Evolutionary conservation across 352 stramenopile genomes (phyloP).

Genomic region (Globisporangium ultimum): DNA sequence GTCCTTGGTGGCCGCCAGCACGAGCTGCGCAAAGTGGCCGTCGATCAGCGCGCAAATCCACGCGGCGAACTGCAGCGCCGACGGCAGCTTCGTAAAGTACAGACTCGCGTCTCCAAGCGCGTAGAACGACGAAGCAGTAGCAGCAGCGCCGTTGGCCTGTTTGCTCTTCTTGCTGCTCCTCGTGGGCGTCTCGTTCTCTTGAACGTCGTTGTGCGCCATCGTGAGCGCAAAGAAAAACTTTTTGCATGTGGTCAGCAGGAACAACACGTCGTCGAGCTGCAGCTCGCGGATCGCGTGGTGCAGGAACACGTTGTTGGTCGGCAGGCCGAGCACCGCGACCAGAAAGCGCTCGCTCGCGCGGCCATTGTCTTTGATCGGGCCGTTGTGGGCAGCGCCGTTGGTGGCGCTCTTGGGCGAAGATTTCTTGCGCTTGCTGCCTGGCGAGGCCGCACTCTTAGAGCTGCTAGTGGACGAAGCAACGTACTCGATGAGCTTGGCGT

Average conservation of each 20-base stretch:
- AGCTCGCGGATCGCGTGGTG: slow-evolving; percentile 71
- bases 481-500: slow-evolving; percentile 32
- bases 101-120: slow-evolving; percentile 19
- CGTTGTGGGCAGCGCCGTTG: too few relatives aligned
- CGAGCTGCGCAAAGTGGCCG: slow-evolving; percentile 61
- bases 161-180: slow-evolving; percentile 8
- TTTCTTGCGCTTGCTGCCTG: slow-evolving; percentile 29
- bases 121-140: slow-evolving; percentile 18
- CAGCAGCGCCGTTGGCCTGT: slow-evolving; percentile 13
- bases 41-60: slow-evolving; percentile 80
- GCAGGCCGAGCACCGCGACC: slow-evolving; percentile 50
- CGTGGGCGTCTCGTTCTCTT: slow-evolving; percentile 1
- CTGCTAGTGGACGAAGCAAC: slow-evolving; percentile 14
- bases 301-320: slow-evolving; percentile 74
- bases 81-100: slow-evolving; percentile 25
- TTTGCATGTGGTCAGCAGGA: slow-evolving; percentile 66
- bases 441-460: too few relatives aligned
- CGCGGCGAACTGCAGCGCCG: slow-evolving; percentile 44
- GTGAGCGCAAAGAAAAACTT: slow-evolving; percentile 55
- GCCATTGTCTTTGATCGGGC: too few relatives aligned
- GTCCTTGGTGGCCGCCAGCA: slow-evolving; percentile 55
- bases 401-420: not conserved
- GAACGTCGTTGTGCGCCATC: slow-evolving; percentile 16
- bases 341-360: slow-evolving; percentile 44
- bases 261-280: slow-evolving; percentile 63